Evolutionary conservation across 768 basidiomycete species (phyloP).

Genomic region (Psilocybe sp.): DNA sequence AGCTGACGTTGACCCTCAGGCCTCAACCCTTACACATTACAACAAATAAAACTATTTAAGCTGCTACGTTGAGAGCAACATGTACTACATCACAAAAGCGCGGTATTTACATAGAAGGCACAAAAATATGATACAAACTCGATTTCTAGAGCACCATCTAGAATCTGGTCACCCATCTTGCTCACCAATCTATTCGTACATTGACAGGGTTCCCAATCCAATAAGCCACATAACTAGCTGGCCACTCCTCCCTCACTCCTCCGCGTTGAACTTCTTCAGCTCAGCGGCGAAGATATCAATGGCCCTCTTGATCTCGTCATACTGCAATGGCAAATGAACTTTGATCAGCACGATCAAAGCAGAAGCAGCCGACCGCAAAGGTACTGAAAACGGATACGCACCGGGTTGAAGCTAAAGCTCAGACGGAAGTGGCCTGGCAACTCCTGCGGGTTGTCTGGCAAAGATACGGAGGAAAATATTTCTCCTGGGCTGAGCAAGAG

Average conservation of each 20-base stretch:
- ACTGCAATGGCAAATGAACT: slow-evolving; percentile 17
- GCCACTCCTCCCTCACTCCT: neutral
- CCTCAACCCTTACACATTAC: too few relatives aligned
- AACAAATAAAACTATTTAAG: too few relatives aligned
- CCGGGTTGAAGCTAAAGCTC: slow-evolving; percentile 53
- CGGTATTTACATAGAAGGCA: too few relatives aligned
- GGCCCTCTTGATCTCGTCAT: slow-evolving; percentile 42
- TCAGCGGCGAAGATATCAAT: slow-evolving; percentile 43
- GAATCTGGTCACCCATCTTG: too few relatives aligned
- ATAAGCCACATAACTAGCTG: neutral
- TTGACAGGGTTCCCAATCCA: neutral
- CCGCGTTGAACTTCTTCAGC: slow-evolving; percentile 39
- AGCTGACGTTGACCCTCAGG: too few relatives aligned
- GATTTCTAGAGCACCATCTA: too few relatives aligned
- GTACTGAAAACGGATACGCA: slow-evolving; percentile 21
- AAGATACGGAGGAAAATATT: slow-evolving; percentile 34
- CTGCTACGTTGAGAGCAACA: too few relatives aligned
- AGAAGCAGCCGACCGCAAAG: neutral
- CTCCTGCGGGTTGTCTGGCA: slow-evolving; percentile 12
- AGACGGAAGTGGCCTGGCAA: slow-evolving; percentile 52
- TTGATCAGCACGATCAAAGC: neutral
- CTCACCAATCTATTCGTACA: neutral
- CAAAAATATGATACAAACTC: too few relatives aligned
- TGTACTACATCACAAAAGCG: too few relatives aligned
- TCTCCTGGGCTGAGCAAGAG: slow-evolving; percentile 64